Evolutionary conservation across 352 stramenopile species (phyloP), one percentile per base, ranked within the genome.

Genomic region (Phytophthora palmivora): DNA sequence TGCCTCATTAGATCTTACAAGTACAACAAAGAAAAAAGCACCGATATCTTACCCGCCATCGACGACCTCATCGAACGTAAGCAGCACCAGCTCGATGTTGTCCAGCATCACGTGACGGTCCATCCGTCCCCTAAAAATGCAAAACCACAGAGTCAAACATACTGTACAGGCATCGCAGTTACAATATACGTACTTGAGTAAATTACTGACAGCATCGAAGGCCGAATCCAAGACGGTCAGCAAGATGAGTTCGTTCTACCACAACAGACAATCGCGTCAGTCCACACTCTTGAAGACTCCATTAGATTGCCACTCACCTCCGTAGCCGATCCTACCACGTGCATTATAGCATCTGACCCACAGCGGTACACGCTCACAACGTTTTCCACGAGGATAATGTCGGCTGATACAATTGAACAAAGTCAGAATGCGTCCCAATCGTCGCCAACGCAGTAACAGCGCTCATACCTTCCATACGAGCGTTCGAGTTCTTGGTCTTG

Each of bases 1-100:
- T 2, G 63, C 43, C 2, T 6, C n/a, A 24, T 55, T 45, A 57
- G 24, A 49, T 16, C 58, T 47, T 22, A 46, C 30, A 2, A 46
- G 6, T n/a, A 42, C 26, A 11, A 0, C 12, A 41, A 12, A 18
- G 6, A 28, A 34, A 50, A 24, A 47, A 2, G 45, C 8, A 43
- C 41, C 3, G 18, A 8, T 22, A 45, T 65, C 79, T 52, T 77
- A 93, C 80, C 90, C 90, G 49, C 89, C 89, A 48, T 97, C 90
- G 36, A 97, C 86, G 54, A 97, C 85, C 74, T 97, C 90, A 55
- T 97, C 90, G 49, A 96, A 89, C 11, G 88, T 94, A 41, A 97
- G 69, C 33, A 97, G 75, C 52, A 97, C 89, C 37, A 96, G 58
- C 65, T 97, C 90, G 44, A 97, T 94, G 77, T 96, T 97, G 72